Conservation (phyloP, 2,329 filamentous ascomycete species). For the Cytospora piceicola region DNA sequence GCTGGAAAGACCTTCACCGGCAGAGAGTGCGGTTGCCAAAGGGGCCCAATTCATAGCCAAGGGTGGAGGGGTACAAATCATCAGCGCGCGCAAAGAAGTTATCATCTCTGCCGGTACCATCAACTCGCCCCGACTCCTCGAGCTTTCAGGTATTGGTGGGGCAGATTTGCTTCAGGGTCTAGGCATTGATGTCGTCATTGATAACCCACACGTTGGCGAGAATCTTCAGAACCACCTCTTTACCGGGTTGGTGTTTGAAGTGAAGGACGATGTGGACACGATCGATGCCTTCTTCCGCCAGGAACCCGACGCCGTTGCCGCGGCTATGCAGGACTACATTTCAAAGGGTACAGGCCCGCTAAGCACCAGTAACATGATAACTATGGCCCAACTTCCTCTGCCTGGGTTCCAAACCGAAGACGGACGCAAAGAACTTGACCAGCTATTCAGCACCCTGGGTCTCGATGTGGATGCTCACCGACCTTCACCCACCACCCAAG, state of each 20-base stretch:
- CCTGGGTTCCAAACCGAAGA: constrained; percentile 11
- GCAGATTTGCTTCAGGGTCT: constrained; percentile 29
- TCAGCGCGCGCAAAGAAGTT: constrained; percentile 30
- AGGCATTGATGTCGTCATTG: constrained; percentile 32
- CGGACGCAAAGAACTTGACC: constrained; percentile 4
- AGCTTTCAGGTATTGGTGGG: constrained; percentile 36
- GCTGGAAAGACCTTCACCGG: background rate
- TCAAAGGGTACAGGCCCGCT: constrained; percentile 20
- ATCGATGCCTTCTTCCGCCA: constrained; percentile 25
- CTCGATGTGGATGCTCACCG: background rate
- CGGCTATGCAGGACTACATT: constrained; percentile 15
- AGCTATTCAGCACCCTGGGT: background rate
- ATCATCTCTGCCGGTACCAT: constrained; percentile 34
- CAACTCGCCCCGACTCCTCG: constrained; percentile 35
- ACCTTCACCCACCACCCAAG: constrained; percentile 16
- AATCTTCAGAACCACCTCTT: constrained; percentile 30
- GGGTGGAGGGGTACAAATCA: background rate
- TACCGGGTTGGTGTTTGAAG: constrained; percentile 6
- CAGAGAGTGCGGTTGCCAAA: constrained; percentile 1
- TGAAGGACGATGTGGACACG: constrained; percentile 11
- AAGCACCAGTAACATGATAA: constrained; percentile 29
- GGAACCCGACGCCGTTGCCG: constrained; percentile 19
- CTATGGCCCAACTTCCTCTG: constrained; percentile 30
- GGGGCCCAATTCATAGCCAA: constrained; percentile 3
- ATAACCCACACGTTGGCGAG: constrained; percentile 36